These are phyloP conservation scores for Aspergillus cavernicola DNA, from an alignment of 495 filamentous ascomycete species.

Conservation along the genomic window DNA sequence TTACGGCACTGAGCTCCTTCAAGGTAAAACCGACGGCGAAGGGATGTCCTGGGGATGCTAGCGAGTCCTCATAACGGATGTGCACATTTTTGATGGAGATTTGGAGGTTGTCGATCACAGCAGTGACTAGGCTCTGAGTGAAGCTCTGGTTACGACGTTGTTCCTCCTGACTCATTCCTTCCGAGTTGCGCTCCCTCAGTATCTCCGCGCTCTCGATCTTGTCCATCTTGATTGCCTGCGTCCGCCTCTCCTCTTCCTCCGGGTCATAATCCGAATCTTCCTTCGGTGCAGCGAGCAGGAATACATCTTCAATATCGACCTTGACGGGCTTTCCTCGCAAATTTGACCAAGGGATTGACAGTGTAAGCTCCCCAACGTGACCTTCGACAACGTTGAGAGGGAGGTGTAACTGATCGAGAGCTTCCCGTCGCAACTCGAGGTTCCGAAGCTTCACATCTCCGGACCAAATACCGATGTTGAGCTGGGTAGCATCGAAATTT, in stretches of 20 bases:
- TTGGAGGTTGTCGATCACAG: slow-evolving; percentile 96
- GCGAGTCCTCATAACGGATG: slow-evolving; percentile 95
- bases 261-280: slow-evolving; percentile 91
- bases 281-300: slow-evolving; percentile 86
- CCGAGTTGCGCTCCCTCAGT: slow-evolving; percentile 83
- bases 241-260: slow-evolving; percentile 81
- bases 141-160: slow-evolving; percentile 96
- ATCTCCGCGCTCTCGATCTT: slow-evolving; percentile 94
- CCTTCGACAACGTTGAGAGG: slow-evolving; percentile 96
- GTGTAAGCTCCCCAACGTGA: slow-evolving; percentile 82
- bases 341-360: slow-evolving; percentile 96
- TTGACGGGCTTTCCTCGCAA: slow-evolving; percentile 88
- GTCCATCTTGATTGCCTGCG: slow-evolving; percentile 90
- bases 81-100: slow-evolving; percentile 98
- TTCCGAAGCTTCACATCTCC: slow-evolving; percentile 92
- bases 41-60: slow-evolving; percentile 89
- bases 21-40: slow-evolving; percentile 90
- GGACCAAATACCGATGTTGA: slow-evolving; percentile 97
- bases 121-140: slow-evolving; percentile 87
- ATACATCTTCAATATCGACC: slow-evolving; percentile 95
- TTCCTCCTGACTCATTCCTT: slow-evolving; percentile 90
- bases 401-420: slow-evolving; percentile 91
- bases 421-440: slow-evolving; percentile 87
- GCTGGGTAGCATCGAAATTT: slow-evolving; percentile 94
- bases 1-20: slow-evolving; percentile 92